These are phyloP conservation scores for Pneumocystis canis DNA, from an alignment of 1,139 yeast species.

Conservation along the genomic window DNA sequence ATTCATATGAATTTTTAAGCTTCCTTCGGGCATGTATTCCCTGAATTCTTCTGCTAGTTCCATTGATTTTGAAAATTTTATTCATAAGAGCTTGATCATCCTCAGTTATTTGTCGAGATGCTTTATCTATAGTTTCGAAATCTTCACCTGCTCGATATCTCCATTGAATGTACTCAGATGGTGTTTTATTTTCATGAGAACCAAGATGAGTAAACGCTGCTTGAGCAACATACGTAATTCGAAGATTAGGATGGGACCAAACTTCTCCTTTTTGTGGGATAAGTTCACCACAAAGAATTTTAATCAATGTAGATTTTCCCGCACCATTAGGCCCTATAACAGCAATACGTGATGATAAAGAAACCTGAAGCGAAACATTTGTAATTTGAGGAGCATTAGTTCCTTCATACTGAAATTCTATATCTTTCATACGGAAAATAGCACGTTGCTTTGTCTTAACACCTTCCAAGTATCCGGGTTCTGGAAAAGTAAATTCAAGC, in stretches of 20 bases:
- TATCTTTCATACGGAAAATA: constrained; percentile 78
- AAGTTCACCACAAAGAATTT: constrained; percentile 90
- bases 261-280: constrained; percentile 97
- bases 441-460: constrained; percentile 91
- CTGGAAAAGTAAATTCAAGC: constrained; percentile 96
- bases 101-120: constrained; percentile 96
- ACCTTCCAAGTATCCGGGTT: constrained; percentile 93
- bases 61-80: constrained; percentile 97
- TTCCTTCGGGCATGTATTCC: constrained; percentile 96
- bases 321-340: constrained; percentile 99
- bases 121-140: constrained; percentile 99
- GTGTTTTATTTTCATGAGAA: constrained; percentile 96
- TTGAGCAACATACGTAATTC: constrained; percentile 99
- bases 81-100: constrained; percentile 95
- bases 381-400: constrained; percentile 67
- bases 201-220: constrained; percentile 99
- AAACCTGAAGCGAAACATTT: constrained; percentile 72
- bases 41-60: constrained; percentile 92
- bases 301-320: constrained; percentile 95
- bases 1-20: constrained; percentile 99
- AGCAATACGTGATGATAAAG: constrained; percentile 94
- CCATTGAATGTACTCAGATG: constrained; percentile 99
- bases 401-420: constrained; percentile 82
- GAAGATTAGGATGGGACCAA: constrained; percentile 97
- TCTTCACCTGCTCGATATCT: constrained; percentile 99